phyloP scores from a whole-genome alignment of 78 protist species.

The slime mould (Dictyostelium discoideum) region DNA sequence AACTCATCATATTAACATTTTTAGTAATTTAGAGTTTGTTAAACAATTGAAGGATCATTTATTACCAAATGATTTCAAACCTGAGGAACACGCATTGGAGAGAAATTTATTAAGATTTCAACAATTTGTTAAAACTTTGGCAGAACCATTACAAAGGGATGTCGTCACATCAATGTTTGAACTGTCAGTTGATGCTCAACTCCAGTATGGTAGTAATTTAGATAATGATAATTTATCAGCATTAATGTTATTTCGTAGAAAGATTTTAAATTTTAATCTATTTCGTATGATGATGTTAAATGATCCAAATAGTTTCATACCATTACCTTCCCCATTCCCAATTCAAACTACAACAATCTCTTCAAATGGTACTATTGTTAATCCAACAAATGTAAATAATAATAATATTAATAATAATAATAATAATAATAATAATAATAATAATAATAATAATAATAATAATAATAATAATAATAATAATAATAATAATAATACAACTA shows the following conservation, averaged over 20 bases:
- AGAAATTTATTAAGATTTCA: background rate
- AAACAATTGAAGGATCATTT: conserved; percentile 37
- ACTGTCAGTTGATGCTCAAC: conserved; percentile 30
- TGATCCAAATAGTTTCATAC: conserved; percentile 8
- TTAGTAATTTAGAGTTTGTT: conserved; percentile 16
- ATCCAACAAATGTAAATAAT: background rate
- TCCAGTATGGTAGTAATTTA: background rate
- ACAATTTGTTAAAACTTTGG: background rate
- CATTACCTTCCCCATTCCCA: conserved; percentile 19
- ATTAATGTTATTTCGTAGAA: conserved; percentile 6
- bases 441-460: background rate
- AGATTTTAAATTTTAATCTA: conserved; percentile 30
- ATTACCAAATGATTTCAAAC: background rate
- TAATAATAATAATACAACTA: background rate
- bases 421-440: background rate
- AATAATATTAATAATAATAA: background rate
- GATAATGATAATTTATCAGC: background rate
- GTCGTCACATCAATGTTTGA: background rate
- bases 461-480: background rate
- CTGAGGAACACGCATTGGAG: background rate
- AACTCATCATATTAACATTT: background rate
- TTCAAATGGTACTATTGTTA: background rate
- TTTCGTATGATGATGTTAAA: conserved; percentile 56
- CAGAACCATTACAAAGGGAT: background rate
- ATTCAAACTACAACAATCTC: background rate